Evolutionary conservation across 352 stramenopile genomes (phyloP), one percentile per base, ranked within the genome.

Genomic region (Phytophthora nicotianae): DNA sequence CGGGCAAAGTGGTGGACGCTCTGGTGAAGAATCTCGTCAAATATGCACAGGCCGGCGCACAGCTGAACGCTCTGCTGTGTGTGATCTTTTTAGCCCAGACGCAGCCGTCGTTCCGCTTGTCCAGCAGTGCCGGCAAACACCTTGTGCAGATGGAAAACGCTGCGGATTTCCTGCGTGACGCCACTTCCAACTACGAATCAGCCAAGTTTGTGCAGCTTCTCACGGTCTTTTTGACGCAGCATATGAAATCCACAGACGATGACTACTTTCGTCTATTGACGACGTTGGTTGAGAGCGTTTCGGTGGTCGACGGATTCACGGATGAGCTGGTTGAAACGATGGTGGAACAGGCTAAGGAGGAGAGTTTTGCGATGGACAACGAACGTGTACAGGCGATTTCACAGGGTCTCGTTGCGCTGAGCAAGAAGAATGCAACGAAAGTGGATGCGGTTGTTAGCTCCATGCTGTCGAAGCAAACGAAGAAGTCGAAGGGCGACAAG

Each of bases 11-110:
- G 19, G 74, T 91, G 21, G 77, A 86, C 17, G 86, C 83, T 32
- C 58, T 91, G 14, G 72, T 89, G 27, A 94, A 92, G 64, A 76
- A 80, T 48, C 63, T 96, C 11, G 62, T 94, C 32, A 93, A 96
- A 49, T 81, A 91, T 52, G 81, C 79, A 5, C 81, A 90, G 46
- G 53, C 76, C 0, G 79, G 82, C 8, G 79, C 75, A 10, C 82
- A 91, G 52, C 76, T 86, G 66, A 91, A 94, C 48, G 86, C 81
- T 27, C 54, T 94, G 53, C 59, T 94, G 19, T 94, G 79, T 50
- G 72, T 90, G 8, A 88, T 92, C 43, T 90, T 87, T 48, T 56
- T 94, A 14, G 82, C 81, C 5, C 80, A 92, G 66, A 86, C 81
- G 4, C 86, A 94, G 68, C 70, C 83, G 24, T 82, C 77, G 46